phyloP scores from a whole-genome alignment of 306 rosid genomes.

The Medicago arabica region DNA sequence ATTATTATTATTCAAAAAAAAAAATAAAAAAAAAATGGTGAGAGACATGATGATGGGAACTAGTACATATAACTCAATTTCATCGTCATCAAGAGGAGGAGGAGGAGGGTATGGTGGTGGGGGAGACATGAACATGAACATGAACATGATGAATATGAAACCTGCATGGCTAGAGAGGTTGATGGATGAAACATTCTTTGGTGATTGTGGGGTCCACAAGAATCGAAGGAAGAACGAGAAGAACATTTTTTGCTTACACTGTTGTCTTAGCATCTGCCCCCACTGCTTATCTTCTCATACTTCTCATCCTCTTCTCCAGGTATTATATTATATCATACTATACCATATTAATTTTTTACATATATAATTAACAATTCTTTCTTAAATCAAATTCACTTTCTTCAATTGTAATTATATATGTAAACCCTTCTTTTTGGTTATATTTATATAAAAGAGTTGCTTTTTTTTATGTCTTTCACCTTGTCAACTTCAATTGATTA shows the following conservation, averaged over 20 bases:
- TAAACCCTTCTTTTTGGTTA: not conserved
- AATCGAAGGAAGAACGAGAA: constrained; percentile 91
- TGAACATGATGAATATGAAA: constrained; percentile 44
- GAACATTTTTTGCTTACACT: constrained; percentile 92
- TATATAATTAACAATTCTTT: not conserved
- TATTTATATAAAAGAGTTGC: too few relatives aligned
- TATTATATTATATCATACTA: constrained; percentile 16
- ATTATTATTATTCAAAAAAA: not conserved
- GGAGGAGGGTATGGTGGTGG: constrained; percentile 28
- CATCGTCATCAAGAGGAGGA: constrained; percentile 36
- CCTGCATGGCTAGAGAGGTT: constrained; percentile 95
- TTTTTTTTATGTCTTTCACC: not conserved
- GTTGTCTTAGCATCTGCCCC: constrained; percentile 90
- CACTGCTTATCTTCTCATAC: constrained; percentile 87
- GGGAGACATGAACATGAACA: constrained; percentile 34
- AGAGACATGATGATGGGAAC: constrained; percentile 45
- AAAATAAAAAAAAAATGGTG: constrained; percentile 8
- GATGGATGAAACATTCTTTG: constrained; percentile 90
- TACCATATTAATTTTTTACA: not conserved
- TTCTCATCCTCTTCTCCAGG: constrained; percentile 94
- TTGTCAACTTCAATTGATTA: constrained; percentile 23
- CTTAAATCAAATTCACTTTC: not conserved
- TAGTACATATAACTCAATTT: not conserved
- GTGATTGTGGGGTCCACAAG: constrained; percentile 84
- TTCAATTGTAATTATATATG: not conserved